Percentiles rank a stretch among this genome's conserved stretches.
These are phyloP conservation scores for Penicillium sp. DNA, from an alignment of 2,329 filamentous ascomycete species.

Conservation along the genomic window DNA sequence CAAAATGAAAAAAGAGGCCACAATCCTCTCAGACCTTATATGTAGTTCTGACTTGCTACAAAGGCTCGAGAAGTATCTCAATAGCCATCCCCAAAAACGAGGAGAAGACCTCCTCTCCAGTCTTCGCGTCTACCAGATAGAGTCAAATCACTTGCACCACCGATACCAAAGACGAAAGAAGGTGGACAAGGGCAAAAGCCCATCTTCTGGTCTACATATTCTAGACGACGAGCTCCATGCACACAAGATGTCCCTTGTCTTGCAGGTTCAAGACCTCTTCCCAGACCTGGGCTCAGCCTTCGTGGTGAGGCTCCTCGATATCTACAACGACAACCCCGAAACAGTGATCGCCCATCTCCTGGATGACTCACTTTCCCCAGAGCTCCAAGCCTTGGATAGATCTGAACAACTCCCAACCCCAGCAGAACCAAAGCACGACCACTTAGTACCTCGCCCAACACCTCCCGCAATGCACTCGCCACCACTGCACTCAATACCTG, in stretches of 20 bases:
- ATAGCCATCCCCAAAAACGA: constrained; percentile 39
- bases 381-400: constrained; percentile 65
- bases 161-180: constrained; percentile 43
- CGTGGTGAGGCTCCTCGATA: constrained; percentile 73
- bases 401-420: constrained; percentile 51
- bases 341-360: constrained; percentile 78
- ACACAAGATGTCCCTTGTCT: constrained; percentile 79
- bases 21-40: constrained; percentile 77
- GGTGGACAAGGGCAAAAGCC: constrained; percentile 44
- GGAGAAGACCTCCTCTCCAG: constrained; percentile 42
- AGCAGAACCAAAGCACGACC: constrained; percentile 50
- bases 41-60: constrained; percentile 72
- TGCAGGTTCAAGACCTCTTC: constrained; percentile 91
- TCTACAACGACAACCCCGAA: constrained; percentile 75
- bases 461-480: constrained; percentile 29
- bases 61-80: constrained; percentile 40
- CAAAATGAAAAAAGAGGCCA: constrained; percentile 45
- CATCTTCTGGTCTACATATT: constrained; percentile 26
- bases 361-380: constrained; percentile 69
- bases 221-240: constrained; percentile 62
- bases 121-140: constrained; percentile 40
- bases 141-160: constrained; percentile 40
- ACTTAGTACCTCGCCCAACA: constrained; percentile 56
- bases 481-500: constrained; percentile 30
- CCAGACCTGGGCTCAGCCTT: constrained; percentile 83